Conservation (phyloP, 768 basidiomycete species). For the Rhodotorula paludigena region DNA sequence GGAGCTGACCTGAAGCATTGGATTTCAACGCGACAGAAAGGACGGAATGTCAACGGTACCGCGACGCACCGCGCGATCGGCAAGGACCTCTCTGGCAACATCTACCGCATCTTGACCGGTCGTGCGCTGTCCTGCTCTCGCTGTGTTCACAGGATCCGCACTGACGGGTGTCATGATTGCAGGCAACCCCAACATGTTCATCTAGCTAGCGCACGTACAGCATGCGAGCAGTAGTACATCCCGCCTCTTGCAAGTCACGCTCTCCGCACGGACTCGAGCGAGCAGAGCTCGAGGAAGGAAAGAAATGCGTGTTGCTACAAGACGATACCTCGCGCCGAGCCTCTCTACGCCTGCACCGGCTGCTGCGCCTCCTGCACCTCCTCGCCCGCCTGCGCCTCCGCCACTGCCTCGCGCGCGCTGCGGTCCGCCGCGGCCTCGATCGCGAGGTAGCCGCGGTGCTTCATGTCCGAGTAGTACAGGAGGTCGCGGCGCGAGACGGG, state of each 20-base stretch:
- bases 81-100: not conserved
- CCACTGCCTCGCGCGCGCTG: not conserved
- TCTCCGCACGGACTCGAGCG: too few species aligned
- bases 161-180: not conserved
- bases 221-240: too few species aligned
- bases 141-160: too few species aligned
- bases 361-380: not conserved
- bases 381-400: not conserved
- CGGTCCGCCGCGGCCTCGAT: not conserved
- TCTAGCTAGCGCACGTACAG: not conserved
- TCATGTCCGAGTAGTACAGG: conserved; percentile 42
- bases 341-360: not conserved
- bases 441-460: conserved; percentile 40
- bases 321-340: too few species aligned
- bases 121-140: conserved; percentile 7
- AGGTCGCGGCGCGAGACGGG: conserved; percentile 43
- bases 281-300: not conserved
- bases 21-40: conserved; percentile 6
- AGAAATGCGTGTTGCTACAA: not conserved
- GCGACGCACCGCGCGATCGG: conserved; percentile 33
- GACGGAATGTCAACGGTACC: conserved; percentile 26
- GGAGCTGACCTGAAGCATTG: not conserved
- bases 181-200: conserved; percentile 16
- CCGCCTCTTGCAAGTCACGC: not conserved
- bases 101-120: conserved; percentile 28